Conservation (phyloP, 1,284 basidiomycete species). For the Trametes pubescens region DNA sequence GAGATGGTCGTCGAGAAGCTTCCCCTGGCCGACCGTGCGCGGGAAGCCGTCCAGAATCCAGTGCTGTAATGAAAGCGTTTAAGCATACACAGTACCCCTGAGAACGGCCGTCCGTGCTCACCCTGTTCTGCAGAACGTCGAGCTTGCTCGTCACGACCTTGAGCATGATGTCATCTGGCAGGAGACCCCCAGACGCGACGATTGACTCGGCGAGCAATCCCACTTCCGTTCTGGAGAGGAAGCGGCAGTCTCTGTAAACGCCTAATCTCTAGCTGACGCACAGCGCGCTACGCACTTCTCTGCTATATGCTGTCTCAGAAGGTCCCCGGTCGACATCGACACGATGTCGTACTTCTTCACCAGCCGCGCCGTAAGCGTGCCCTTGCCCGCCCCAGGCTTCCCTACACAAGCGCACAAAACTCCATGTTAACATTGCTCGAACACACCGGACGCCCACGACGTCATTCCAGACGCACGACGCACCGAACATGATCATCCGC, state of each 20-base stretch:
- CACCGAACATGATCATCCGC: constrained; percentile 83
- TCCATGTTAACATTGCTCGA: no score
- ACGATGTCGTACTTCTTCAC: constrained; percentile 80
- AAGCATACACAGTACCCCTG: constrained; percentile 3
- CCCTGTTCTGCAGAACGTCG: constrained; percentile 71
- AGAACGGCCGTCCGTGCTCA: constrained; percentile 34
- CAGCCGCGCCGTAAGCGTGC: constrained; percentile 77
- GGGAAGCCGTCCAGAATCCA: constrained; percentile 99
- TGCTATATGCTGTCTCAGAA: constrained; percentile 81
- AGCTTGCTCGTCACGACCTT: constrained; percentile 78
- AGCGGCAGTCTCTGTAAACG: not conserved
- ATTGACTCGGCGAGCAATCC: constrained; percentile 78
- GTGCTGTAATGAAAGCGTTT: constrained; percentile 52
- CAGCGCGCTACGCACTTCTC: constrained; percentile 55
- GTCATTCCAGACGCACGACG: constrained; percentile 10
- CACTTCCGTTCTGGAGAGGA: constrained; percentile 64
- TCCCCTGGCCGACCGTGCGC: constrained; percentile 89
- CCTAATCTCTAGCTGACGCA: no score
- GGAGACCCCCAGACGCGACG: constrained; percentile 76
- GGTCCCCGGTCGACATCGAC: constrained; percentile 81
- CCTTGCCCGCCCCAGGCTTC: constrained; percentile 83
- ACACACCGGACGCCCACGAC: constrained; percentile 6
- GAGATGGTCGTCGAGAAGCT: constrained; percentile 82
- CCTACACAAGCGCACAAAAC: constrained; percentile 14
- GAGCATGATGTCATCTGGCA: constrained; percentile 83